Base-by-base conservation (phyloP, 345 rosid genomes). In the Arabidopsis thaliana region DNA sequence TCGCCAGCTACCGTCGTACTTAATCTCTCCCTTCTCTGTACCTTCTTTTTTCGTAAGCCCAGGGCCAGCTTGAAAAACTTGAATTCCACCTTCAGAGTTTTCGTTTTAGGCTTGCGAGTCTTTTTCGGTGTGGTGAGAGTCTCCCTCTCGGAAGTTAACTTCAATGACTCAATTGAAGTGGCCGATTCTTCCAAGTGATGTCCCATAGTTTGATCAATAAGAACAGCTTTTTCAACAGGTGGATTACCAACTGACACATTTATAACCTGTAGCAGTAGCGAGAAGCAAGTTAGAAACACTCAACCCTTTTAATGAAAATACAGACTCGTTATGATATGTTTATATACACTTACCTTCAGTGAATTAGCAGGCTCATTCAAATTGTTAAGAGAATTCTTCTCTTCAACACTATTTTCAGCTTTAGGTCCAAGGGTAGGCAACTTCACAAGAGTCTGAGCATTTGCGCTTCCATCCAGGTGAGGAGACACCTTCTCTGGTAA, bases 11-110 rank as follows among this genome's bases (percentile, higher is more conserved):
- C 55, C 4, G 72, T 23, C 58, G 57, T 23, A 48, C 51, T 32
- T 37, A 20, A 69, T 68, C 83, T 90, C 66, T 62, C 74, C 89
- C 59, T 88, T 69, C 64, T 87, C 64, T 78, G 88, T 64, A 83
- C 88, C 82, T 83, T 85, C 45, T 72, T 90, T 82, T 67, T 84
- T 45, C 48, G 82, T 7, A 76, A 52, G 49, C 59, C 80, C 7
- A 91, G 37, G 49, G 87, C 58, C 60, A 77, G 78, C 77, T 75
- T 76, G 62, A 87, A 87, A 70, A 79, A 62, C 11, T 45, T 87
- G 40, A 83, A 57, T 59, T 97, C 84, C 72, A 86, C 51, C 62
- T 68, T 81, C 66, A 82, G 56, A 48, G 57, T 69, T 52, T 77
- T 75, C 41, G 23, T 52, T 51, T 61, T 78, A 51, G 30, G 44